These are phyloP conservation scores for Wickerhamomyces ciferrii DNA, from an alignment of 805 yeast species.

Conservation along the genomic window DNA sequence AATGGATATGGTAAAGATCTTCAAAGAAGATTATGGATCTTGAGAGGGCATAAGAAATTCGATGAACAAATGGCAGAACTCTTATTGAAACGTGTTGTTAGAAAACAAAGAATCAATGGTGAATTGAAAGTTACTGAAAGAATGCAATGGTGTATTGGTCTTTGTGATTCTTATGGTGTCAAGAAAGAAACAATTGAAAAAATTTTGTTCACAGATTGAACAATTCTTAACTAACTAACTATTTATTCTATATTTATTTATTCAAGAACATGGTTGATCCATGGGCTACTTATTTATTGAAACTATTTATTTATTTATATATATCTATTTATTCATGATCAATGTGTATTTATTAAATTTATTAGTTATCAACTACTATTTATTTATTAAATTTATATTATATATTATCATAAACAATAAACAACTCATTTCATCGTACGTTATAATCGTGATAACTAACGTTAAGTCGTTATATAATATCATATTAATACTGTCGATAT, in stretches of 20 bases:
- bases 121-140: conserved; percentile 4
- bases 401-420: no score
- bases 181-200: neutral
- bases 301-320: neutral
- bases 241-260: neutral
- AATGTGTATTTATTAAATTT: neutral
- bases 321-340: conserved; percentile 5
- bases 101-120: neutral
- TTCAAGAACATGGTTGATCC: neutral
- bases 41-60: neutral
- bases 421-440: no score
- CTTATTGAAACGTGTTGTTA: conserved; percentile 3
- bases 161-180: conserved; percentile 4
- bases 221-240: neutral
- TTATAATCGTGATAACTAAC: no score
- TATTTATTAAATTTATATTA: no score
- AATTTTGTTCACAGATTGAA: neutral
- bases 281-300: no score
- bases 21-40: neutral
- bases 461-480: no score
- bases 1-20: neutral
- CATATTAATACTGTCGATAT: no score
- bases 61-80: neutral
- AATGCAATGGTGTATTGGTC: conserved; percentile 3
- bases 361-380: no score